Percentiles rank a stretch among this genome's conserved stretches.
phyloP scores from a whole-genome alignment of 2,329 filamentous ascomycete genomes.

The Elsinoe australis region DNA sequence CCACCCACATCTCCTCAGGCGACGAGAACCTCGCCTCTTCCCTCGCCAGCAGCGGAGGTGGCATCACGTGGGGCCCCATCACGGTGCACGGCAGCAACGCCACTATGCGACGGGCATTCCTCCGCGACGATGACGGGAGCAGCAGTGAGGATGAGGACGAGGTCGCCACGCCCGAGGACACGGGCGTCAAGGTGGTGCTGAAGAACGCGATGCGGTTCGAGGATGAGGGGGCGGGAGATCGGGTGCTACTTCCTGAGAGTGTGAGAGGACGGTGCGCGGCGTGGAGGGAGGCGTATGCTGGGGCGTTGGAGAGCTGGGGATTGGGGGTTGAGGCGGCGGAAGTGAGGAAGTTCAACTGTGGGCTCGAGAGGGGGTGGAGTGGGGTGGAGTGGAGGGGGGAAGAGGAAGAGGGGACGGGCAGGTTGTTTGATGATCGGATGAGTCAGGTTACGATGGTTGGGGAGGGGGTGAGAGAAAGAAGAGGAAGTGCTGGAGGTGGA shows the following conservation, averaged over 20 bases:
- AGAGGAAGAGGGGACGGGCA: slow-evolving; percentile 10
- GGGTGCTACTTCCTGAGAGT: slow-evolving; percentile 44
- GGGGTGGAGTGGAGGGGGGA: too few relatives aligned
- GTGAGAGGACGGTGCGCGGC: slow-evolving; percentile 42
- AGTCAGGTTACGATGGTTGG: slow-evolving; percentile 19
- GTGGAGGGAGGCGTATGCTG: slow-evolving; percentile 52
- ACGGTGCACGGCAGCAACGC: slow-evolving; percentile 30
- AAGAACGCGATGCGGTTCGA: slow-evolving; percentile 53
- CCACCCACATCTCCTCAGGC: slow-evolving; percentile 24
- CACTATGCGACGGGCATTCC: slow-evolving; percentile 22
- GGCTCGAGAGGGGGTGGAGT: slow-evolving; percentile 35
- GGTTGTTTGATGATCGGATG: slow-evolving; percentile 15
- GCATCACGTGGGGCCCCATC: slow-evolving; percentile 42
- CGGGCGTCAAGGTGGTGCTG: slow-evolving; percentile 42
- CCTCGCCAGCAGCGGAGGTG: slow-evolving; percentile 32
- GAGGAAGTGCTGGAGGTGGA: not conserved
- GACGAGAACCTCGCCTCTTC: slow-evolving; percentile 37
- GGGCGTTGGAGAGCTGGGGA: slow-evolving; percentile 53
- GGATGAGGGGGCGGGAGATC: slow-evolving; percentile 40
- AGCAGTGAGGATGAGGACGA: slow-evolving; percentile 33
- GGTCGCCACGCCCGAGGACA: slow-evolving; percentile 28
- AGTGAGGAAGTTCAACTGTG: slow-evolving; percentile 51
- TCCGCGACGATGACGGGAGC: slow-evolving; percentile 29
- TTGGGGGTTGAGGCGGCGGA: slow-evolving; percentile 49
- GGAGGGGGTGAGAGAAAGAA: not conserved